Percentiles rank a stretch among this genome's conserved stretches.
Conservation (phyloP, 176 grass and related monocot species). For the Canna indica region DNA sequence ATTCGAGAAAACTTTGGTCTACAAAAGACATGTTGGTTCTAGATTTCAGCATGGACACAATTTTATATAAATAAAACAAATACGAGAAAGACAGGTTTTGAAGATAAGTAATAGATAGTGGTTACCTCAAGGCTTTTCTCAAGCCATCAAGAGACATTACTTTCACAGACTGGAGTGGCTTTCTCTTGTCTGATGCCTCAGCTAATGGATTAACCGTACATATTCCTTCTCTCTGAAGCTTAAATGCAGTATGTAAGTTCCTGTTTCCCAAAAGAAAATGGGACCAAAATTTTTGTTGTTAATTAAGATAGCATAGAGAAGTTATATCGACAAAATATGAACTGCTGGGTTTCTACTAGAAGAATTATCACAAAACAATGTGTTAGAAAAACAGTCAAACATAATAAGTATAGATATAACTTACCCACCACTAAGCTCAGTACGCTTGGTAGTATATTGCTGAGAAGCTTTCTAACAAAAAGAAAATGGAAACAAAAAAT, state of each 20-base stretch:
- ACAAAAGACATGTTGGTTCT: too few relatives aligned
- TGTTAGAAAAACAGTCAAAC: conserved; percentile 5
- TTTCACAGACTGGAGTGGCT: conserved; percentile 52
- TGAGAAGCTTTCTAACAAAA: conserved; percentile 58
- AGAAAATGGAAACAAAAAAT: conserved; percentile 22
- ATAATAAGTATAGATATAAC: conserved; percentile 19
- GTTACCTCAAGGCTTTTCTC: conserved; percentile 81
- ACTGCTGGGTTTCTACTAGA: neutral
- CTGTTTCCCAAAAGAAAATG: conserved; percentile 24
- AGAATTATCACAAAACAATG: neutral
- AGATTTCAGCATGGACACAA: too few relatives aligned
- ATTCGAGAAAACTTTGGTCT: too few relatives aligned
- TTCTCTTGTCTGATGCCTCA: conserved; percentile 35
- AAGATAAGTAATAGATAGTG: neutral
- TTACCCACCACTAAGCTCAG: conserved; percentile 91
- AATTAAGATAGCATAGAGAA: neutral
- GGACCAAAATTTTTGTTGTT: conserved; percentile 3
- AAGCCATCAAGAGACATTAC: conserved; percentile 70
- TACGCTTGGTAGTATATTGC: conserved; percentile 57
- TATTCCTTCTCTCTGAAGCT: conserved; percentile 58
- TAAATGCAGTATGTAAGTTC: conserved; percentile 60
- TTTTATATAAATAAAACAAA: too few relatives aligned
- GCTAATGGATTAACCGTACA: conserved; percentile 64
- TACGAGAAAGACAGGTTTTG: too few relatives aligned
- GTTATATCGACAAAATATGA: neutral